Evolutionary conservation across 768 basidiomycete species (phyloP).

Genomic region (Russula ochroleuca): DNA sequence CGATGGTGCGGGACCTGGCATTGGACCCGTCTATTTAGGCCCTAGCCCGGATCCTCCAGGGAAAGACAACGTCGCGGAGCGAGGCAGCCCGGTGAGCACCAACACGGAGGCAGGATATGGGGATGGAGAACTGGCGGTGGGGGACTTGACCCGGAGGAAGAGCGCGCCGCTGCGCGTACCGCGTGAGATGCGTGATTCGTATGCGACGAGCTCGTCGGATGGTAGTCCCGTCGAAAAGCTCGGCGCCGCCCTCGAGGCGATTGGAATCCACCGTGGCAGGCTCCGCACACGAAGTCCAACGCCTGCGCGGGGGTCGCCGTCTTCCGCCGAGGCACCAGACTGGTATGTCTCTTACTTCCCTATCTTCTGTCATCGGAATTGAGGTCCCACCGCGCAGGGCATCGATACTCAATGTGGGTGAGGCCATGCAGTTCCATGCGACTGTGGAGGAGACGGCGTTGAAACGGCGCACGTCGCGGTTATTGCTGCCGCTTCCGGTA

Average conservation of each 20-base stretch:
- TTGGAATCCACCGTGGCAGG: conserved; percentile 45
- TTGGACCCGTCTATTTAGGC: background rate
- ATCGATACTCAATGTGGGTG: conserved; percentile 42
- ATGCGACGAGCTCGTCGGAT: conserved; percentile 47
- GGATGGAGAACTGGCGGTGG: conserved; percentile 5
- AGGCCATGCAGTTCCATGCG: conserved; percentile 48
- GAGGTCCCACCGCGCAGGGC: conserved; percentile 29
- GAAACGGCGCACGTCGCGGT: conserved; percentile 53
- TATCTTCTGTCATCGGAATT: background rate
- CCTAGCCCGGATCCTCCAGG: background rate
- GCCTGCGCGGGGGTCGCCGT: conserved; percentile 38
- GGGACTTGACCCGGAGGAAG: background rate
- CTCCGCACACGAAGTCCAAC: conserved; percentile 49
- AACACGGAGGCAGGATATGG: conserved; percentile 7
- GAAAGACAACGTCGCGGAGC: background rate
- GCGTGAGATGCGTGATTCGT: conserved; percentile 30
- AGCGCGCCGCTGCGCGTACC: conserved; percentile 32
- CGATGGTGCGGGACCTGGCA: background rate
- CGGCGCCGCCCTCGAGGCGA: conserved; percentile 35
- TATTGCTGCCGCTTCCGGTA: conserved; percentile 47
- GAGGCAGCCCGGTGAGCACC: conserved; percentile 4
- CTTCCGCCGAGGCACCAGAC: conserved; percentile 34
- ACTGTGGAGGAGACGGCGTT: conserved; percentile 51
- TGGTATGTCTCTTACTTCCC: conserved; percentile 39
- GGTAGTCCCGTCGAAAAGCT: conserved; percentile 43